Conservation (phyloP, 345 rosid species). For the Toxicodendron radicans region DNA sequence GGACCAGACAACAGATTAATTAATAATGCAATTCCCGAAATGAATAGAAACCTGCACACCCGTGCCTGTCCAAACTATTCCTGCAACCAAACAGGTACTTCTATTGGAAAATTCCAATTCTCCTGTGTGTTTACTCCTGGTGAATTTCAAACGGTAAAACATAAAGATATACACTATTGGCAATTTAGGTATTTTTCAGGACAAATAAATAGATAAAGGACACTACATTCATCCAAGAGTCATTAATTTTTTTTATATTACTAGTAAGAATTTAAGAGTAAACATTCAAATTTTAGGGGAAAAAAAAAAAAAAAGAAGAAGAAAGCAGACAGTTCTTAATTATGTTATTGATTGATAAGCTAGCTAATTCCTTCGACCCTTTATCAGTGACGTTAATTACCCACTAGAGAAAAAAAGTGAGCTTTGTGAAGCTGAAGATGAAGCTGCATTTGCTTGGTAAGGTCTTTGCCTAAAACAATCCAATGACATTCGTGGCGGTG, state of each 20-base stretch:
- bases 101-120: constrained; percentile 10
- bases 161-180: neutral
- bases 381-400: constrained; percentile 7
- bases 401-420: constrained; percentile 74
- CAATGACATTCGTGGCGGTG: constrained; percentile 72
- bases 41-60: constrained; percentile 23
- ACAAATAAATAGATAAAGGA: too few species aligned
- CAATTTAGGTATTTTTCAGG: neutral
- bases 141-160: too few species aligned
- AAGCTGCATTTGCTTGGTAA: constrained; percentile 42
- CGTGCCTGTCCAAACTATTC: constrained; percentile 15
- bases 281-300: constrained; percentile 10
- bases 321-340: constrained; percentile 1
- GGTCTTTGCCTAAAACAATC: constrained; percentile 76
- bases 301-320: too few species aligned
- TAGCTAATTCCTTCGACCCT: neutral
- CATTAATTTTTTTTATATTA: neutral
- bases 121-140: neutral
- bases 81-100: constrained; percentile 22
- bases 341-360: neutral
- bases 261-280: constrained; percentile 8
- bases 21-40: constrained; percentile 23
- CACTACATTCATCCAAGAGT: neutral
- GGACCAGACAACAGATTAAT: constrained; percentile 22
- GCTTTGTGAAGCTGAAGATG: constrained; percentile 66